Percentiles rank a stretch among this genome's conserved stretches.
Evolutionary conservation across 2,329 filamentous ascomycete species (phyloP).

Genomic region (Nemania sp.): DNA sequence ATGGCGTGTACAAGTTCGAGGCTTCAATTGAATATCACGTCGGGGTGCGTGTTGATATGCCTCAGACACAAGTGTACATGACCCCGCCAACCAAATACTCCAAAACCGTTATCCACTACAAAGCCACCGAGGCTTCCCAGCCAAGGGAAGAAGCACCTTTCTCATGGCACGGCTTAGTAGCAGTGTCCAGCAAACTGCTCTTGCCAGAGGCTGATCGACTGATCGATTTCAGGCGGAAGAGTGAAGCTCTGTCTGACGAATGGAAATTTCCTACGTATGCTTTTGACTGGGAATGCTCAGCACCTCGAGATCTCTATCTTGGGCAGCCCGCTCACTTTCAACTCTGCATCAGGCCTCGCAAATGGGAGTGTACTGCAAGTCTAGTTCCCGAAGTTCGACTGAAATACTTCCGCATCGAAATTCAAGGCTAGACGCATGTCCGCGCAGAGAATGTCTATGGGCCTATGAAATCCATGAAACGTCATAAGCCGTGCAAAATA

Average conservation of each 20-base stretch:
- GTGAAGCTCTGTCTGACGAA: constrained; percentile 21
- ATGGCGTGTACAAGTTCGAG: constrained; percentile 18
- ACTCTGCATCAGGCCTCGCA: constrained; percentile 18
- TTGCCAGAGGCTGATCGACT: constrained; percentile 23
- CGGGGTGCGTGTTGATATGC: constrained; percentile 20
- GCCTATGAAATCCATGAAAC: background rate
- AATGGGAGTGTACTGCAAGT: constrained; percentile 14
- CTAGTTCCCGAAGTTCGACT: constrained; percentile 21
- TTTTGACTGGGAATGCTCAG: constrained; percentile 25
- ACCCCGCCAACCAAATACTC: constrained; percentile 11
- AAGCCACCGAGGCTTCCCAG: background rate
- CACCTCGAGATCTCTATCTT: constrained; percentile 13
- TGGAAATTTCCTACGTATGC: constrained; percentile 21
- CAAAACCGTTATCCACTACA: constrained; percentile 21
- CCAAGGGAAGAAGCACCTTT: background rate
- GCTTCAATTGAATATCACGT: constrained; percentile 26
- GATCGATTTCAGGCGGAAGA: constrained; percentile 23
- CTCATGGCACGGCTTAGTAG: constrained; percentile 13
- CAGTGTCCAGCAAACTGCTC: constrained; percentile 21
- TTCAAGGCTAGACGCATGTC: constrained; percentile 12
- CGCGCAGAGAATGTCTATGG: constrained; percentile 9
- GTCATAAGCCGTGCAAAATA: background rate
- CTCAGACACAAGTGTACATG: constrained; percentile 17
- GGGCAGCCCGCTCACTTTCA: constrained; percentile 17
- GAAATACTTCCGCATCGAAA: constrained; percentile 10